Base-by-base conservation (phyloP, 495 filamentous ascomycete genomes). In the Xylaria intraflava region DNA sequence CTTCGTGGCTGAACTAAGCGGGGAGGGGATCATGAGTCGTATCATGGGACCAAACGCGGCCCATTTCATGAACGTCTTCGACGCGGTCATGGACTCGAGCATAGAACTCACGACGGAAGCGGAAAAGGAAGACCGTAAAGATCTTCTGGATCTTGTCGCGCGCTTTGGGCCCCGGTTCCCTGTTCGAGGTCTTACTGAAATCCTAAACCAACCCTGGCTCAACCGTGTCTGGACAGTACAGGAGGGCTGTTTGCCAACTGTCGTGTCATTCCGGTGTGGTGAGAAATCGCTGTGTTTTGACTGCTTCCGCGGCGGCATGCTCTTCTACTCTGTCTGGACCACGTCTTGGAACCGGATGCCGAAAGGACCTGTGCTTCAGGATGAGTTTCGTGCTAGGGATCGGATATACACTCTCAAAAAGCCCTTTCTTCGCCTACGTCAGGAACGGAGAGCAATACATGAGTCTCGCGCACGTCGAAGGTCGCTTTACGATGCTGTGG, bases 181-280 rank as follows among this genome's bases (percentile, higher is more conserved):
- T 6, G 11, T 45, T 5, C 41, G 30, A 7, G 49, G 40, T 4
- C 11, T 52, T 19, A 22, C 9, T 16, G 49, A 44, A 20, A 23
- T 52, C 9, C 49, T 52, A n/a, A 11, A 23, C 8, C 29, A 22
- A 7, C 20, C 27, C 3, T 52, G 49, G 49, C 5, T 52, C 8
- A 44, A 36, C 26, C 49, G 49, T 22, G 17, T 52, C 3, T 52
- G 40, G 49, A 52, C 49, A 2, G 39, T 45, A 2, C 39, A 52
- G 40, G 49, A 36, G n/a, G 40, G 40, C 1, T 44, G 40, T 27
- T 8, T 52, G 16, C 40, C 49, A 27, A 3, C 40, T 9, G 14
- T 23, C 4, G 23, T 52, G 20, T 27, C 30, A 7, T 45, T 52
- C 8, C 12, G 49, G 26, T 45, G 39, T 22, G 40, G 39, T 1